Base-by-base conservation (phyloP, 768 basidiomycete species). In the Suillus paluster region DNA sequence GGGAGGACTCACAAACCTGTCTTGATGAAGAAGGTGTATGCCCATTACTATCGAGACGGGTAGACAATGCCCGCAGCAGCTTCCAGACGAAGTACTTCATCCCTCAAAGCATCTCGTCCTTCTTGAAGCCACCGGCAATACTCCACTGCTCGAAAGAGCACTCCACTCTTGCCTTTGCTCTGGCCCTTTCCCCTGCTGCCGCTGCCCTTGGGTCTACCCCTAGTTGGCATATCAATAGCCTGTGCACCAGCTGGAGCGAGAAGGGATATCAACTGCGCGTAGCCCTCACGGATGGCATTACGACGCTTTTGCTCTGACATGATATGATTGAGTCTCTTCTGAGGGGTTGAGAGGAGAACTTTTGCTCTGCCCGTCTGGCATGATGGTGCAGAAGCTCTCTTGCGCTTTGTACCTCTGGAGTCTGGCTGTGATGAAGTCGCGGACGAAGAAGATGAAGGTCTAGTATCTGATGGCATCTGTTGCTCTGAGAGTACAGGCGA, bases 241-340 rank as follows among this genome's bases (percentile, higher is more conserved):
- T 89, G 85, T 2, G 86, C 81, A 5, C 91, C 92, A 5, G 86
- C 88, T n/a, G 92, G 91, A 0, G 92, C 87, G 58, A 96, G 87
- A 25, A 97, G 79, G 0, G 88, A 78, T 36, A 94, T 94, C 45
- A 97, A 78, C 71, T 94, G 92, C 1, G 92, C 87, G 75, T 95
- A 97, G 44, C 94, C 94, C 64, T 92, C 89, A 45, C 92, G 88
- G 67, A 97, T 97, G 56, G 92, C 91, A 69, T 96, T 96, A 11
- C 95, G 87, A 9, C 95, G 91, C 70, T 93, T 93, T 77, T 97
- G 94, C 73, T 97, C 95, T 8, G 92, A 94, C 85, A 94, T 88
- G 80, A 97, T 95, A 79, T 97, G 94, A 72, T 95, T 95, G 17
- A 93, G 84, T 14, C 94, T 85, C 70, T 95, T 94, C 75, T 96